Evolutionary conservation across 306 rosid species (phyloP), one percentile per base, ranked within the genome.

Genomic region (Vicia sativa): DNA sequence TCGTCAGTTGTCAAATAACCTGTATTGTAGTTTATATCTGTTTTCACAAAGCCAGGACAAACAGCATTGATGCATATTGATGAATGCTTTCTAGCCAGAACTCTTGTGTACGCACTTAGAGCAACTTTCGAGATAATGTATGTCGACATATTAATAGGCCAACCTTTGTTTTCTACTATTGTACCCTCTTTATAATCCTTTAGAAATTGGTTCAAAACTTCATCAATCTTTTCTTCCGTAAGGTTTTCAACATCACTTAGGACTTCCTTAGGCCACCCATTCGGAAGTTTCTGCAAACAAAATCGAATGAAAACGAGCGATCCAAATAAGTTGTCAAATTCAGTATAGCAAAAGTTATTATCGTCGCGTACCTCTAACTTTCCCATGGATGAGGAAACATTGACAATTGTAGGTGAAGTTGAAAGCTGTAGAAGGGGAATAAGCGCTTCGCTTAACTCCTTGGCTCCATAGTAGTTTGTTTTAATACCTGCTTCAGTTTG

Each of bases 401-500:
- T 84, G 11, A 89, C 87, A 76, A 86, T 78, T 65, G 53, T 84
- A 39, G 90, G 92, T 5, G 92, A 82, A 15, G 25, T 70, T 8
- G 96, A 89, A 28, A 77, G 55, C 53, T 77, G 83, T 19, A 89
- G 90, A 65, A 84, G 83, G 23, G 87, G 82, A 74, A 82, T 63
- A 29, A 86, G 84, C 29, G 81, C 74, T 75, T 71, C 55, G 3
- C 72, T 38, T 6, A 62, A 60, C 55, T 76, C 68, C 78, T 80
- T 89, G 31, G 85, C 73, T 48, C 92, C 87, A 19, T 77, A 73
- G 58, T 80, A 86, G 50, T 89, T 89, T 71, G 80, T 86, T 62
- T 67, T 49, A 4, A 86, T 11, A 55, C 79, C 62, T 80, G 43
- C 72, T 71, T 81, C 84, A 0, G 77, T 16, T 52, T 39, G 65